Conservation (phyloP, 768 basidiomycete species). For the Suillus ampliporus region DNA sequence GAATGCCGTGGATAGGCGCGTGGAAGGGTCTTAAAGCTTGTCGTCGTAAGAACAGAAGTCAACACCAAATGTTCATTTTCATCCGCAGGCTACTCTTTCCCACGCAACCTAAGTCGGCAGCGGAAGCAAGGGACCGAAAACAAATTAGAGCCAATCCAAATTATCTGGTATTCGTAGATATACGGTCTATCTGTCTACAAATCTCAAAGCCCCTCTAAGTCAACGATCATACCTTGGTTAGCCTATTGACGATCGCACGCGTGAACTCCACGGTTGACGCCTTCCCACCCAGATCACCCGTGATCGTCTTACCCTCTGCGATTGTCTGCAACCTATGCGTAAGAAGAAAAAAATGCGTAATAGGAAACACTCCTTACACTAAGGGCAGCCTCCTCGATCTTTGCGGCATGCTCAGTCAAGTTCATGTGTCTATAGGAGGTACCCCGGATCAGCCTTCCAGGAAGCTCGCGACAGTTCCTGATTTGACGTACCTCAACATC, state of each 20-base stretch:
- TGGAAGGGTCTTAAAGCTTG: constrained; percentile 50
- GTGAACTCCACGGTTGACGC: constrained; percentile 91
- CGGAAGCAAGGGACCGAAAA: constrained; percentile 9
- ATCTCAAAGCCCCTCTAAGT: background rate
- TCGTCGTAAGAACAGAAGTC: constrained; percentile 43
- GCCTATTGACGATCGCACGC: constrained; percentile 79
- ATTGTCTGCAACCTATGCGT: constrained; percentile 70
- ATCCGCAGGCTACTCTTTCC: constrained; percentile 24
- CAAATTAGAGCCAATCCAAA: constrained; percentile 10
- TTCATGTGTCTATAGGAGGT: constrained; percentile 82
- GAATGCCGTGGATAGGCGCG: constrained; percentile 61
- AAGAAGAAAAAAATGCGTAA: constrained; percentile 1
- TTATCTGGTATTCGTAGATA: constrained; percentile 17
- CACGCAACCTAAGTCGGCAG: constrained; percentile 24
- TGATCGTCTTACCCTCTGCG: constrained; percentile 94
- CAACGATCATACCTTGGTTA: constrained; percentile 42
- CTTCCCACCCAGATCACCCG: constrained; percentile 95
- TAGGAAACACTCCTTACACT: constrained; percentile 57
- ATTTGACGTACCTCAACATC: constrained; percentile 84
- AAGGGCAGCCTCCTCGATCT: constrained; percentile 92
- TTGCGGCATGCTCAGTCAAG: constrained; percentile 78
- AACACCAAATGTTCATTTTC: constrained; percentile 19
- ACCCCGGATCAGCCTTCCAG: constrained; percentile 27
- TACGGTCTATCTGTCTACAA: constrained; percentile 25
- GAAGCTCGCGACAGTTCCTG: constrained; percentile 2